Base-by-base conservation (phyloP, 371 early-diverging fungal species). In the Mortierella sp. region DNA sequence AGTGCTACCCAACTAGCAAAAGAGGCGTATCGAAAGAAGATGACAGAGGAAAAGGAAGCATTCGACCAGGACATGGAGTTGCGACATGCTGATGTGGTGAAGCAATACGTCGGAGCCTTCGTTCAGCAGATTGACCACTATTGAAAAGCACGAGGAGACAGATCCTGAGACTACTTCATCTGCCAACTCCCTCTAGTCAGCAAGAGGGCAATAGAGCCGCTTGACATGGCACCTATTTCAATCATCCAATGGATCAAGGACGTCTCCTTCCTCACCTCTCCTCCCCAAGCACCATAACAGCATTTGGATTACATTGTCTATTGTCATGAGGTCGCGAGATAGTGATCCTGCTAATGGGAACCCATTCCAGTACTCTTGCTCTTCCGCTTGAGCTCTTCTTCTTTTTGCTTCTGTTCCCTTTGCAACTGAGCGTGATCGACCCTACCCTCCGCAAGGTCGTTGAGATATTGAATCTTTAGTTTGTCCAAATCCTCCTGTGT, bases 401-500 rank as follows among this genome's bases (percentile, higher is more conserved):
- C 77, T 29, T 61, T 68, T 29, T 47, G 48, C 63, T 65, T 76
- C 19, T 68, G 65, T 17, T 76, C 69, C 41, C 45, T 54, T 43
- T 76, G 77, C 51, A 76, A 45, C 39, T 64, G 34, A 7, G 77
- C 77, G 29, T 76, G 77, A 37, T 76, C 77, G 29, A 76, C 50
- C 46, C 54, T 76, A 24, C 77, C 77, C 10, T 76, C 77, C 39
- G 77, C 70, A 27, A 76, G 57, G 17, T 76, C 77, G 43, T 76
- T 76, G 54, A 76, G 57, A 54, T 76, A 76, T 29, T 69, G 69
- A 54, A 76, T 58, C 77, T 81, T 85, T n/a, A 86, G 62, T 67
- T 86, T 86, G 69, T 83, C 87, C 68, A 86, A 79, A 72, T 83
- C 80, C 48, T 78, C 83, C 50, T 85, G 84, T 29, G 85, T 82